Evolutionary conservation across 345 rosid genomes (phyloP), one percentile per base, ranked within the genome.

Genomic region (Eucalyptus virginea): DNA sequence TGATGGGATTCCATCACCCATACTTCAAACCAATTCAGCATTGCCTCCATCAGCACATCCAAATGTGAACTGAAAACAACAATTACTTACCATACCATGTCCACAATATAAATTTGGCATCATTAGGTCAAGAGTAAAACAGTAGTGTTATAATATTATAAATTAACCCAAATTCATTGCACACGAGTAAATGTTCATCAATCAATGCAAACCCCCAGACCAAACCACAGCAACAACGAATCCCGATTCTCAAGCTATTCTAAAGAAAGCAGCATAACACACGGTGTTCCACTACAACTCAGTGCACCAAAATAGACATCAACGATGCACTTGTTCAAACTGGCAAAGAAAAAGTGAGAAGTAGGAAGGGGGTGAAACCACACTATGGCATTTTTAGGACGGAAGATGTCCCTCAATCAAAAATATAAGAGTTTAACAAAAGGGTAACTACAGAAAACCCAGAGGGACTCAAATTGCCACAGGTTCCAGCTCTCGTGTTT

Each of bases 1-100:
- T 96, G 98, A 93, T 98, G 99, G 89, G 98, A 97, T 90, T 97
- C 98, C 98, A 96, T 91, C 89, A 97, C 99, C 99, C 96, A 77
- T 56, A 56, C 91, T 80, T 52, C 81, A 88, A 30, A 49, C 45
- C 87, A 86, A 1, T 50, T 56, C 51, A 88, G 19, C 45, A 87
- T 16, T 19, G 44, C 24, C 13, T 86, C 24, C 47, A 81, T 83
- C 87, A 65, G 18, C 17, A 47, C 37, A 88, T 45, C 34, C 44
- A 85, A 88, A 18, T 44, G 13, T 87, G 47, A 56, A 60, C 49
- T 28, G 21, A 37, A 56, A 56, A 51, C 23, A 51, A 7, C 2
- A 45, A 24, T 37, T 12, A 6, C 86, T 45, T 37, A 37, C 17
- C 5, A 23, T 44, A 81, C 9, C 47, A 83, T 44, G 62, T 56